Conservation (phyloP, 805 yeast genomes). For the Zygotorulaspora florentina region DNA sequence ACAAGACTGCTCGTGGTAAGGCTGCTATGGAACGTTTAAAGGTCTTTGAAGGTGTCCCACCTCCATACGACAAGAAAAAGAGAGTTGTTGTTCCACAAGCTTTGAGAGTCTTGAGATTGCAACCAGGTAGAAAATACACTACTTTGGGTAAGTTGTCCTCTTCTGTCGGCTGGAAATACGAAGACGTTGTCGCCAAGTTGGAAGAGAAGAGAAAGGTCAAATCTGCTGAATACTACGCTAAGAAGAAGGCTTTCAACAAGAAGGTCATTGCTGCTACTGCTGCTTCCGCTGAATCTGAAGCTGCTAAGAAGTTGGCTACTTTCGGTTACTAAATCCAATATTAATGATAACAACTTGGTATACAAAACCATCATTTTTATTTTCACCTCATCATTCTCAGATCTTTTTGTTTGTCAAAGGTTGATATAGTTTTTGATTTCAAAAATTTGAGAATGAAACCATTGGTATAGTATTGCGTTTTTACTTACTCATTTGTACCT, state of each 20-base stretch:
- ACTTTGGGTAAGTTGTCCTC: conserved; percentile 94
- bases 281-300: conserved; percentile 85
- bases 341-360: conserved; percentile 18
- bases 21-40: conserved; percentile 99
- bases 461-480: conserved; percentile 18
- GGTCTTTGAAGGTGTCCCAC: conserved; percentile 99
- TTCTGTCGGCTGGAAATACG: conserved; percentile 99
- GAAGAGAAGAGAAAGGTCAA: conserved; percentile 99
- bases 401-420: conserved; percentile 1
- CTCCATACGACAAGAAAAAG: conserved; percentile 99
- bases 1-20: conserved; percentile 99
- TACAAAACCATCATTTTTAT: conserved; percentile 16
- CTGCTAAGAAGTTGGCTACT: conserved; percentile 88
- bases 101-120: conserved; percentile 96
- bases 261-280: conserved; percentile 85
- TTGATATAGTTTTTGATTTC: neutral
- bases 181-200: conserved; percentile 92
- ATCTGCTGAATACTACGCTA: conserved; percentile 98
- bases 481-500: conserved; percentile 20
- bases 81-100: conserved; percentile 99
- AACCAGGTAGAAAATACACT: conserved; percentile 99
- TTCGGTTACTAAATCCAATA: conserved; percentile 81
- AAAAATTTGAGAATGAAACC: conserved; percentile 5
- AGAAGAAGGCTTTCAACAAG: conserved; percentile 94
- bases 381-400: conserved; percentile 7